Conservation (phyloP, 768 basidiomycete species). For the Gymnopilus junonius region DNA sequence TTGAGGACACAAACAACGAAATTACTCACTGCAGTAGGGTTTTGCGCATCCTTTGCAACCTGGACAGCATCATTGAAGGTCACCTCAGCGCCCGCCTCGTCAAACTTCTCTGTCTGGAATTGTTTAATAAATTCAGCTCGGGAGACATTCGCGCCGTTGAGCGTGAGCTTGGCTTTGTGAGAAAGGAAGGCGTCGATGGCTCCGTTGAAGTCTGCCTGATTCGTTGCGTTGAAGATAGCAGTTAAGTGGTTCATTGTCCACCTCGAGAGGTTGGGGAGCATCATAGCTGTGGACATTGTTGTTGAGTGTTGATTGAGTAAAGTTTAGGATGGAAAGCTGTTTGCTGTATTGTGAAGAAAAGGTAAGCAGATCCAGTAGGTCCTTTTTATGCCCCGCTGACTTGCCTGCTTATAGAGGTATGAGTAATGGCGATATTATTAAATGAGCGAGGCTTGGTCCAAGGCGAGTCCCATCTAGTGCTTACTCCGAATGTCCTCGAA, state of each 20-base stretch:
- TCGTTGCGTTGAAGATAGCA: conserved; percentile 43
- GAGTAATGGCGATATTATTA: not conserved
- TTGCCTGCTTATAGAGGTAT: not conserved
- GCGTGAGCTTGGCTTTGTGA: conserved; percentile 34
- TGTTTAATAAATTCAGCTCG: conserved; percentile 44
- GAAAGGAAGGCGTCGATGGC: conserved; percentile 48
- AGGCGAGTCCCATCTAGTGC: not conserved
- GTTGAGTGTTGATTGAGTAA: not conserved
- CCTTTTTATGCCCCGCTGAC: not conserved
- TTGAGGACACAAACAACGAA: not conserved
- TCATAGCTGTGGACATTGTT: conserved; percentile 21
- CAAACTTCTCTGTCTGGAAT: conserved; percentile 33
- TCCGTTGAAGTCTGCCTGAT: conserved; percentile 32
- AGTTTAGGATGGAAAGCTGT: not conserved
- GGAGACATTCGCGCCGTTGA: conserved; percentile 45
- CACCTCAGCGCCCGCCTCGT: conserved; percentile 33
- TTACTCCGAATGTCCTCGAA: not conserved
- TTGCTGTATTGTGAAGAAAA: not conserved
- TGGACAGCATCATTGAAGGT: conserved; percentile 33
- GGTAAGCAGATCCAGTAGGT: not conserved
- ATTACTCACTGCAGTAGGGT: conserved; percentile 18
- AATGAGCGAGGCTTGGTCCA: not conserved
- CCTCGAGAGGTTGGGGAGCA: conserved; percentile 40
- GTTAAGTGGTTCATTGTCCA: conserved; percentile 46
- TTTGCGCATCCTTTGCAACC: conserved; percentile 24